A percentile compares a stretch with the other conserved stretches of the same genome.
Evolutionary conservation across 78 protist species (phyloP).

Genomic region (Cavenderia fasciculata): DNA sequence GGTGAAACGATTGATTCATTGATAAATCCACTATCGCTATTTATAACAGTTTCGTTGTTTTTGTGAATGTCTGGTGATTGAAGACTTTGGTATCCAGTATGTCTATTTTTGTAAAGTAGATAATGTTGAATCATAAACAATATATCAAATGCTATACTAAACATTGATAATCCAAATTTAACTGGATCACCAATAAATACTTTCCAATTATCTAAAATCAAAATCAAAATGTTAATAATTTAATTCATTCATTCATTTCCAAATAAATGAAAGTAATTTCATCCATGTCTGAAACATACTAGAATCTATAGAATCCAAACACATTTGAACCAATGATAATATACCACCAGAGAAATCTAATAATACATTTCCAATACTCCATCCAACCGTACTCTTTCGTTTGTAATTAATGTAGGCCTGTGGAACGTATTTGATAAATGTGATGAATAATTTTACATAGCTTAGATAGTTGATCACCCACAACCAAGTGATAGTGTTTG

Average conservation of each 20-base stretch:
- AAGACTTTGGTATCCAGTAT: conserved; percentile 23
- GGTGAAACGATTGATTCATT: too few species aligned
- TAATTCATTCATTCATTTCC: background rate
- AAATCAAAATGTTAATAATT: background rate
- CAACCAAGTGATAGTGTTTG: conserved; percentile 33
- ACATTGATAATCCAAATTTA: conserved; percentile 88
- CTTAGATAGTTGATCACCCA: conserved; percentile 58
- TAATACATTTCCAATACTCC: conserved; percentile 90
- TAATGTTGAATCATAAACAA: conserved; percentile 95
- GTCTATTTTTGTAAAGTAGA: conserved; percentile 61
- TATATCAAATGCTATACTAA: conserved; percentile 87
- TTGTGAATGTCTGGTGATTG: too few species aligned
- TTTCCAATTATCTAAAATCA: conserved; percentile 49
- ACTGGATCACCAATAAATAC: conserved; percentile 89
- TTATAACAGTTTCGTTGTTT: too few species aligned
- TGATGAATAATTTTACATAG: conserved; percentile 84
- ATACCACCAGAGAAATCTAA: conserved; percentile 94
- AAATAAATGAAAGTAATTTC: background rate
- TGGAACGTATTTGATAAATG: conserved; percentile 90
- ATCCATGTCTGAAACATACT: background rate
- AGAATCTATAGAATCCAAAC: conserved; percentile 64
- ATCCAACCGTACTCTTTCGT: conserved; percentile 91
- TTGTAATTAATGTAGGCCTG: conserved; percentile 86
- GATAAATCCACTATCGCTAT: too few species aligned
- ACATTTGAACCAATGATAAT: conserved; percentile 87